phyloP scores from a whole-genome alignment of 2,329 filamentous ascomycete genomes.

The Thielaviopsis euricoi region DNA sequence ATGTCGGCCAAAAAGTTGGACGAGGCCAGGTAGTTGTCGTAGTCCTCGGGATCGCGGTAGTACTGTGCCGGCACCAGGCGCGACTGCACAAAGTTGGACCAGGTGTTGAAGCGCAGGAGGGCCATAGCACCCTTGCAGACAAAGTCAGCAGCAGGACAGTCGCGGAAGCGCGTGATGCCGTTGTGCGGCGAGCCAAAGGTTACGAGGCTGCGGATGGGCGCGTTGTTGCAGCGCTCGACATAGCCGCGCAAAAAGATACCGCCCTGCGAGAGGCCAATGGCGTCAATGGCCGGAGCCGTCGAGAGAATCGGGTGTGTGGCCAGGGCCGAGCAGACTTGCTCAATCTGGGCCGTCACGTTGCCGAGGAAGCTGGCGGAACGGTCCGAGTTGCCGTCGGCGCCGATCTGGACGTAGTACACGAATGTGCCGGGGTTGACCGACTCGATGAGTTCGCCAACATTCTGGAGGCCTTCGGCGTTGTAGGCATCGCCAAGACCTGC shows the following conservation, averaged over 20 bases:
- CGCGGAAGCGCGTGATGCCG: slow-evolving; percentile 70
- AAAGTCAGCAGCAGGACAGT: slow-evolving; percentile 56
- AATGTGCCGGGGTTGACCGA: slow-evolving; percentile 65
- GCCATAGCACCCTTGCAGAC: slow-evolving; percentile 68
- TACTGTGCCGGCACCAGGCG: slow-evolving; percentile 87
- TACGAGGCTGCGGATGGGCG: slow-evolving; percentile 60
- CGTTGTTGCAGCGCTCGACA: slow-evolving; percentile 68
- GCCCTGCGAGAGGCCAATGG: slow-evolving; percentile 87
- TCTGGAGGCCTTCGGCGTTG: slow-evolving; percentile 55
- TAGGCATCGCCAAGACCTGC: slow-evolving; percentile 52
- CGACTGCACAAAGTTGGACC: slow-evolving; percentile 60
- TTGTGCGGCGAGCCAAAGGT: slow-evolving; percentile 89
- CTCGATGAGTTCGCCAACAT: slow-evolving; percentile 55
- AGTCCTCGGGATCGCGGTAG: slow-evolving; percentile 56
- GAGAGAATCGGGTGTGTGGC: slow-evolving; percentile 62
- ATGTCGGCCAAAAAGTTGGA: slow-evolving; percentile 89
- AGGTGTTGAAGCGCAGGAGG: slow-evolving; percentile 64
- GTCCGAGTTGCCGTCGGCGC: slow-evolving; percentile 49
- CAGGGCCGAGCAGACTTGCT: slow-evolving; percentile 61
- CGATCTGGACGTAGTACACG: slow-evolving; percentile 63
- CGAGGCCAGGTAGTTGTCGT: slow-evolving; percentile 57
- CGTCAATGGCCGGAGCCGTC: slow-evolving; percentile 70
- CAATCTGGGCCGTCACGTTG: slow-evolving; percentile 67
- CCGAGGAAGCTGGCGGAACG: slow-evolving; percentile 78
- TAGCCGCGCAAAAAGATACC: slow-evolving; percentile 91